Evolutionary conservation across 768 basidiomycete genomes (phyloP).

Genomic region (Phlebiopsis flavidoalba): DNA sequence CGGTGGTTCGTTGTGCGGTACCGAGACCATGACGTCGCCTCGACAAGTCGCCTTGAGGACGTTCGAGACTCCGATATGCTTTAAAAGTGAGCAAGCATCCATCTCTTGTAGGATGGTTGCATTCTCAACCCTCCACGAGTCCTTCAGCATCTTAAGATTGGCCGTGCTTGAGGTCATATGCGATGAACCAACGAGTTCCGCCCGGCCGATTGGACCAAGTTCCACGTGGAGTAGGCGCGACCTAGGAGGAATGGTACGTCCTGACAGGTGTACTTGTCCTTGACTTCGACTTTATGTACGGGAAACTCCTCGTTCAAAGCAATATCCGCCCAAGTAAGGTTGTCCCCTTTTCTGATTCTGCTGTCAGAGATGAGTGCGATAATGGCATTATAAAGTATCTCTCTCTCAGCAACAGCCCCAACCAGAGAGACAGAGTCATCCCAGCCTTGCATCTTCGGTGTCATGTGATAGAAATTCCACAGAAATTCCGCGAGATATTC

Average conservation of each 20-base stretch:
- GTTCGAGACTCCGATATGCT: too few species aligned
- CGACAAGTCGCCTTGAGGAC: neutral
- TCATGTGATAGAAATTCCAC: neutral
- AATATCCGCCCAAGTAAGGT: neutral
- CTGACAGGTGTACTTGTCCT: neutral
- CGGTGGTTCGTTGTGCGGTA: neutral
- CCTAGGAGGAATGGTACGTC: neutral
- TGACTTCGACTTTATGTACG: neutral
- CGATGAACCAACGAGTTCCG: slow-evolving; percentile 4
- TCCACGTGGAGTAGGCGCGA: neutral
- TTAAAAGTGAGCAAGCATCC: neutral
- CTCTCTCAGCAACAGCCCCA: neutral
- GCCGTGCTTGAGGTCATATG: neutral
- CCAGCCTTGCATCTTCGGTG: neutral
- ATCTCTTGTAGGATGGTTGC: neutral
- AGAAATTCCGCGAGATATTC: neutral
- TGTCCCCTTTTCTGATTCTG: neutral
- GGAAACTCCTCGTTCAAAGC: neutral
- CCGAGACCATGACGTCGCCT: neutral
- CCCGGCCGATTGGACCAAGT: neutral
- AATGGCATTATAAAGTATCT: neutral
- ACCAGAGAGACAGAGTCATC: neutral
- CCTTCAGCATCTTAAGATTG: slow-evolving; percentile 9
- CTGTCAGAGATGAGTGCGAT: neutral
- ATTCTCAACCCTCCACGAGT: neutral